Conservation (phyloP, 2,329 filamentous ascomycete genomes). For the Monosporascus ibericus region DNA sequence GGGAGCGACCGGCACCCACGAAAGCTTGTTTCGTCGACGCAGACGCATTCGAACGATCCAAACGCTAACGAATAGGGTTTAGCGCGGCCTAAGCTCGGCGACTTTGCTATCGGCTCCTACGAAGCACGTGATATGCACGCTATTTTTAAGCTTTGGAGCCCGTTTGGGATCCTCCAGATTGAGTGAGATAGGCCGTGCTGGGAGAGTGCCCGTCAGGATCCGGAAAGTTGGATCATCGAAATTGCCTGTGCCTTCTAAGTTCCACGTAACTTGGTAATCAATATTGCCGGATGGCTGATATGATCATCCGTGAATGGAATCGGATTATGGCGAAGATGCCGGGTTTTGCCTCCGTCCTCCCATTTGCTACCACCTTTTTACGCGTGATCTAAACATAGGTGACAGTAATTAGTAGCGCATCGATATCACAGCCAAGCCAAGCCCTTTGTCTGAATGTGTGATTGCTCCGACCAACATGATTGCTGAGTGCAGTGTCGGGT, state of each 20-base stretch:
- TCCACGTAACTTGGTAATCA: no score
- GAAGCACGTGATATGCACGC: neutral
- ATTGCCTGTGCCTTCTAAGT: no score
- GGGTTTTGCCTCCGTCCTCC: no score
- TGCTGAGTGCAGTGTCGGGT: no score
- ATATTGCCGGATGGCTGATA: no score
- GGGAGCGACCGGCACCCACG: neutral
- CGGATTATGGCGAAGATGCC: no score
- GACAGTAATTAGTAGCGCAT: neutral
- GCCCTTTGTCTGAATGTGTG: neutral
- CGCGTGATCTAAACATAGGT: neutral
- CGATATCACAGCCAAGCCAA: neutral
- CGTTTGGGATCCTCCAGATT: no score
- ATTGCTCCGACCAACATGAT: neutral
- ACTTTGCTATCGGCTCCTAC: no score
- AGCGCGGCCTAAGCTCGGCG: slow-evolving; percentile 10
- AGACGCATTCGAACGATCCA: slow-evolving; percentile 3
- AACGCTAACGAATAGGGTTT: slow-evolving; percentile 15
- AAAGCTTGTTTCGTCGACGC: neutral
- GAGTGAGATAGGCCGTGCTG: no score
- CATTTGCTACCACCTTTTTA: neutral
- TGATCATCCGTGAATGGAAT: no score
- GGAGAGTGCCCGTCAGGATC: neutral
- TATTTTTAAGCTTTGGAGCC: neutral
- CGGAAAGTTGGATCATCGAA: neutral